Evolutionary conservation across 371 early-diverging fungal genomes (phyloP).

Genomic region (Mortierella sp.): DNA sequence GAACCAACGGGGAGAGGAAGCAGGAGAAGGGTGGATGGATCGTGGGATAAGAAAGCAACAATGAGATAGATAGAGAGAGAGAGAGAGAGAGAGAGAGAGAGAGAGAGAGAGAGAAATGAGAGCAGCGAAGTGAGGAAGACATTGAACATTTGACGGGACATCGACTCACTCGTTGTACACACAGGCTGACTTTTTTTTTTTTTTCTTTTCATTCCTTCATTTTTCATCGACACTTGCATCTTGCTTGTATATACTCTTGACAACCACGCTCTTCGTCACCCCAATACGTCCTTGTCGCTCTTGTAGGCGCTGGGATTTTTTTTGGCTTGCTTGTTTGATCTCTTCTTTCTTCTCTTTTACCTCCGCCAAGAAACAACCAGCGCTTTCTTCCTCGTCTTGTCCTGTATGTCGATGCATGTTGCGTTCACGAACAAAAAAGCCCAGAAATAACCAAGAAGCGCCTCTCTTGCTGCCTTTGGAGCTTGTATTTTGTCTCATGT

Average conservation of each 20-base stretch:
- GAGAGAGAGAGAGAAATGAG: too few species aligned
- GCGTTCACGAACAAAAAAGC: background rate
- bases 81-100: too few species aligned
- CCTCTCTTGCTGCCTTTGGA: background rate
- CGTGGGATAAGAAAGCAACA: background rate
- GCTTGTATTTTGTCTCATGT: too few species aligned
- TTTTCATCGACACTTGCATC: too few species aligned
- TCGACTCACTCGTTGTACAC: background rate
- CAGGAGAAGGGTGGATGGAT: background rate
- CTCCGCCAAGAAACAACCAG: background rate
- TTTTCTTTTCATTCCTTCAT: too few species aligned
- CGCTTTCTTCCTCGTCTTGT: background rate
- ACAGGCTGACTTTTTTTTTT: background rate
- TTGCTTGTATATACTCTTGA: too few species aligned
- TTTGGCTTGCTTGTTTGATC: too few species aligned
- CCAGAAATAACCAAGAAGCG: background rate
- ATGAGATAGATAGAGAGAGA: too few species aligned
- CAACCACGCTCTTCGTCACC: too few species aligned
- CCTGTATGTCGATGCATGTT: too few species aligned
- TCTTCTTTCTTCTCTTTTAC: background rate
- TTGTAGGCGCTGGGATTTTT: background rate
- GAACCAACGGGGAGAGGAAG: background rate
- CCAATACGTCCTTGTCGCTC: too few species aligned
- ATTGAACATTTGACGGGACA: background rate
- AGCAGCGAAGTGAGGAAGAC: background rate